Base-by-base conservation (phyloP, 1,284 basidiomycete species). In the Puccinia brachypodii region DNA sequence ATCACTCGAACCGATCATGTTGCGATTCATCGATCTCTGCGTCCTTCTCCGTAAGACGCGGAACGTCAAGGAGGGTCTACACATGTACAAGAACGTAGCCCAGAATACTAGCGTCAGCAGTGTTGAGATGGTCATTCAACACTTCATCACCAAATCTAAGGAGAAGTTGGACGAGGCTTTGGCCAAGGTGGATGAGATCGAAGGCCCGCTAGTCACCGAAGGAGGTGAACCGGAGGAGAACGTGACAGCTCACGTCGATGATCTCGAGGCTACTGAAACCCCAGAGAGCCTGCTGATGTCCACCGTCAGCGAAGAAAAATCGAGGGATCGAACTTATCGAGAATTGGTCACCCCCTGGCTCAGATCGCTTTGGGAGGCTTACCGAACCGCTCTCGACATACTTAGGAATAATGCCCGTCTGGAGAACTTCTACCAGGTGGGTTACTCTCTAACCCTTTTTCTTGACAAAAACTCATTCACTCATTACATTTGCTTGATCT, bases 311-410 rank as follows among this genome's bases (percentile, higher is more conserved):
- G 93, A 94, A 82, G 92, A 97, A 88, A 93, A 95, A 88, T 96
- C 90, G 88, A 93, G 94, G 88, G 96, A 99, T 88, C 89, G 97
- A 85, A 98, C 96, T 64, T 96, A 99, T 88, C 89, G 97, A 82
- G 93, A 95, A 33, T 90, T 99, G 76, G 95, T 99, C 84, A 97
- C 94, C 0, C 96, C 97, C 1, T 98, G 95, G 92, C 92, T 99
- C 87, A 96, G 97, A 87, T 98, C 98, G 88, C 90, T 96, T 40
- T 99, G 96, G 95, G 96, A 99, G 89, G 94, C 94, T 83, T 98
- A 98, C 87, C 92, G 97, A 83, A 98, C 95, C 40, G 94, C 94
- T 9, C 89, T 99, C 82, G 97, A 99, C 89, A 96, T 96, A 11
- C 89, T 98, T 84, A 96, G 98, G 87, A 98, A 98, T 88, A 99